These are phyloP conservation scores for Botrytis pseudocinerea DNA, from an alignment of 2,329 filamentous ascomycete species.

Conservation along the genomic window DNA sequence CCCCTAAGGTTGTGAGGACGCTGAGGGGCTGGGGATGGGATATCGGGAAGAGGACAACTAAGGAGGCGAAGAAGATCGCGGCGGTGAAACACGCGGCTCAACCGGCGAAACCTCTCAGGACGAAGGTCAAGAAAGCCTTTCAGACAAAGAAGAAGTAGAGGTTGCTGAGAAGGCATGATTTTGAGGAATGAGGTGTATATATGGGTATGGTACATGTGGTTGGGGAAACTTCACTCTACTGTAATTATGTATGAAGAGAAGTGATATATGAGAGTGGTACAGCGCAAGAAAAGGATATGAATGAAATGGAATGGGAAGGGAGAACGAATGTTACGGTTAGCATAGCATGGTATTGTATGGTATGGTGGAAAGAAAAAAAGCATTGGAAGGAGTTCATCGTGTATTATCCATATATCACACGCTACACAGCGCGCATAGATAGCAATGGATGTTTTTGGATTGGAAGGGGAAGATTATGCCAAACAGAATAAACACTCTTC, in stretches of 20 bases:
- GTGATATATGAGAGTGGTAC: background rate
- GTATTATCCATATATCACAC: background rate
- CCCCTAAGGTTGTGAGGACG: conserved; percentile 90
- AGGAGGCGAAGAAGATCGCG: conserved; percentile 41
- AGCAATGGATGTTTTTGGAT: background rate
- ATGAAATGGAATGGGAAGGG: background rate
- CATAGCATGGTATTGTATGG: background rate
- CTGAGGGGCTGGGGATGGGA: conserved; percentile 90
- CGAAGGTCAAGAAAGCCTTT: conserved; percentile 2
- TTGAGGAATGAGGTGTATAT: background rate
- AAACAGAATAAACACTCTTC: conserved; percentile 15
- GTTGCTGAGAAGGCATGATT: background rate
- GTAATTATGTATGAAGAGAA: background rate
- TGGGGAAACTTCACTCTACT: background rate
- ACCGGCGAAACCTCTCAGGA: conserved; percentile 23
- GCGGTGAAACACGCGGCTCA: conserved; percentile 30
- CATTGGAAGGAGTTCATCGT: conserved; percentile 13
- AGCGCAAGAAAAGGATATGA: background rate
- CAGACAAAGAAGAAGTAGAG: background rate
- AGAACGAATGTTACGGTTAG: conserved; percentile 1
- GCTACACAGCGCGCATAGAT: background rate
- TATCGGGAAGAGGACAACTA: conserved; percentile 71
- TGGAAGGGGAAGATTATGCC: background rate
- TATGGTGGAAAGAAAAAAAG: background rate
- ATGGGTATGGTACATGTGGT: background rate